Percentiles rank a stretch among this genome's conserved stretches.
Conservation (phyloP, 2,329 filamentous ascomycete species). For the Decorospora gaudefroyi region DNA sequence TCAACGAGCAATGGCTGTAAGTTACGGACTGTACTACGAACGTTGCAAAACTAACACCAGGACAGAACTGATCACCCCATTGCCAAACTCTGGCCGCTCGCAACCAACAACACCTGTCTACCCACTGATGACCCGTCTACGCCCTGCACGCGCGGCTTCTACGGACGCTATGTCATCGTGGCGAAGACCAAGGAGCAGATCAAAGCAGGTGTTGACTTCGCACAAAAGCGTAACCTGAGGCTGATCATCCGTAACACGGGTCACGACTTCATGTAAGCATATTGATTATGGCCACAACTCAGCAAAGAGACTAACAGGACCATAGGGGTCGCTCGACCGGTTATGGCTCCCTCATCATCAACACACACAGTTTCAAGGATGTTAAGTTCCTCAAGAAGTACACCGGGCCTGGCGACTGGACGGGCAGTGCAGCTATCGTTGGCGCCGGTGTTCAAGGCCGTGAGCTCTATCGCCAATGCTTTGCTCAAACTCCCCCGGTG, state of each 20-base stretch:
- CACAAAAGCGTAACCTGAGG: conserved; percentile 38
- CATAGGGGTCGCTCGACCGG: conserved; percentile 42
- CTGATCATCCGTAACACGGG: conserved; percentile 45
- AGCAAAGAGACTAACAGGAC: conserved; percentile 1
- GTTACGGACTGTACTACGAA: conserved; percentile 4
- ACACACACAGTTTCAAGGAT: conserved; percentile 46
- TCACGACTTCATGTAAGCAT: conserved; percentile 42
- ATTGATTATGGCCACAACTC: background rate
- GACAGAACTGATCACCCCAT: conserved; percentile 40
- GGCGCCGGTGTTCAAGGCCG: conserved; percentile 45
- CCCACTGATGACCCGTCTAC: conserved; percentile 30
- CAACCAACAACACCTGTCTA: conserved; percentile 44
- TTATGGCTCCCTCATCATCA: conserved; percentile 43
- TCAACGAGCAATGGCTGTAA: conserved; percentile 41
- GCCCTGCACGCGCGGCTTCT: conserved; percentile 41
- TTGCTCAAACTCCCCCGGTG: conserved; percentile 36
- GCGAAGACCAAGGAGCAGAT: conserved; percentile 42
- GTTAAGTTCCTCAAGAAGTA: conserved; percentile 38
- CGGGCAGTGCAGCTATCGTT: conserved; percentile 37
- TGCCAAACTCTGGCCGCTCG: conserved; percentile 40
- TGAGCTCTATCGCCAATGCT: conserved; percentile 40
- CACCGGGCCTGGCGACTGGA: conserved; percentile 41
- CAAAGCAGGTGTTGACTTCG: conserved; percentile 44
- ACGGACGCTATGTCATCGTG: conserved; percentile 42
- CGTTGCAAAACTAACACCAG: background rate